phyloP scores from a whole-genome alignment of 164 flowering plant species.

The Taxillus chinensis region DNA sequence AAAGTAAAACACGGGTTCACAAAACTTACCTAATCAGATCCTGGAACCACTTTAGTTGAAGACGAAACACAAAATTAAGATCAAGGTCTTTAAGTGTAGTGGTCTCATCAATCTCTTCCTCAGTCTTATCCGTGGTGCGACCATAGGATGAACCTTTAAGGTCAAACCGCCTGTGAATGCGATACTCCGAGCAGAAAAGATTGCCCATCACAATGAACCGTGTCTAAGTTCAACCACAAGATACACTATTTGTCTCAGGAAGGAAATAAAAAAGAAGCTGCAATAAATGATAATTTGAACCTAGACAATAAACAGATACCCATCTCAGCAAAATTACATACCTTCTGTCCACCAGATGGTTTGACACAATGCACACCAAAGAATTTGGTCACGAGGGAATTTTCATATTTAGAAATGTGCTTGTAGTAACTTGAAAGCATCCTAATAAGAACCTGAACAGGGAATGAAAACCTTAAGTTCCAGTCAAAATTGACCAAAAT shows the following conservation, averaged over 20 bases:
- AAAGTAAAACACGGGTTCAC: background rate
- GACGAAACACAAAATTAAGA: constrained; percentile 69
- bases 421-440: constrained; percentile 78
- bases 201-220: constrained; percentile 88
- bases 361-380: constrained; percentile 85
- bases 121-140: constrained; percentile 59
- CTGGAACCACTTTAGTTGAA: constrained; percentile 48
- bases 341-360: constrained; percentile 84
- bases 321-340: constrained; percentile 7
- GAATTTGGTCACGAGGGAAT: constrained; percentile 72
- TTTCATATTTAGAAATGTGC: constrained; percentile 57
- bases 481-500: background rate
- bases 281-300: background rate
- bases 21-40: constrained; percentile 61
- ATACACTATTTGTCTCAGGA: constrained; percentile 1
- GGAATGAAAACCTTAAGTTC: constrained; percentile 3
- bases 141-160: constrained; percentile 90
- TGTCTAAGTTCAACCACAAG: constrained; percentile 31
- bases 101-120: constrained; percentile 68
- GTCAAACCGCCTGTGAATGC: constrained; percentile 75
- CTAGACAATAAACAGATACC: background rate
- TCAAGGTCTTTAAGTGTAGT: constrained; percentile 85
- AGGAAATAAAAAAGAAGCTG: background rate
- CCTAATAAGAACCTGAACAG: constrained; percentile 58
- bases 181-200: constrained; percentile 71